phyloP scores from a whole-genome alignment of 139 green algal species.

The Chlamydomonas sp. region DNA sequence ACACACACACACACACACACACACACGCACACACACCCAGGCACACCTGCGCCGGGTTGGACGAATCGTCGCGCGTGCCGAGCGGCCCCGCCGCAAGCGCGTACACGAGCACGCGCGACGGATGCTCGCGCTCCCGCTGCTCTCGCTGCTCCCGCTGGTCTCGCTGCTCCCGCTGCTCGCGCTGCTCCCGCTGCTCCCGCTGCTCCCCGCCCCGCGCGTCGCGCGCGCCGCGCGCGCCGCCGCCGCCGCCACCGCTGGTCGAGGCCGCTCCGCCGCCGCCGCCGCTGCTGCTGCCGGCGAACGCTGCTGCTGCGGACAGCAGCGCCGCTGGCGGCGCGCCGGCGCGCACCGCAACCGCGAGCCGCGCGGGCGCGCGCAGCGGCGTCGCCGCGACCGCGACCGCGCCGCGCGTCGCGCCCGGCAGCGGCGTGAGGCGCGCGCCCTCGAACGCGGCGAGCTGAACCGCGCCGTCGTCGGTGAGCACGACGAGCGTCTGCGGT shows the following conservation, averaged over 20 bases:
- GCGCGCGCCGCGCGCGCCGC: too few species aligned
- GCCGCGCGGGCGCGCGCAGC: slow-evolving; percentile 8
- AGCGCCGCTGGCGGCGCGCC: background rate
- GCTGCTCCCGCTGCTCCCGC: background rate
- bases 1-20: too few species aligned
- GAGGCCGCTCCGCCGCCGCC: background rate
- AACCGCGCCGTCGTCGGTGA: slow-evolving; percentile 25
- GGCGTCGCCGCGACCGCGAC: slow-evolving; percentile 14
- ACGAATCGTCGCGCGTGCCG: background rate
- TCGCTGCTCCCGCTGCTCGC: background rate
- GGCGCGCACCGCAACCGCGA: slow-evolving; percentile 17
- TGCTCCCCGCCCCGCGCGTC: too few species aligned
- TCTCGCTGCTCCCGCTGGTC: background rate
- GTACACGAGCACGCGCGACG: slow-evolving; percentile 20
- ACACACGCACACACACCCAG: slow-evolving; percentile 19
- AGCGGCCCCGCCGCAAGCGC: background rate
- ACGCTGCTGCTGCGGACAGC: background rate
- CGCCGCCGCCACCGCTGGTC: too few species aligned
- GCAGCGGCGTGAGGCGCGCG: slow-evolving; percentile 16
- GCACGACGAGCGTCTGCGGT: slow-evolving; percentile 19
- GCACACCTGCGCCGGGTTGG: slow-evolving; percentile 13
- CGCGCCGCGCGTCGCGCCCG: slow-evolving; percentile 21
- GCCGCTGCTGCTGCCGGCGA: too few species aligned
- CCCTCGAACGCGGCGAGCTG: slow-evolving; percentile 30
- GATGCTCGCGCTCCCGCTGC: background rate